Evolutionary conservation across 371 early-diverging fungal genomes (phyloP), one percentile per base, ranked within the genome.

Genomic region (Mortierella sp.): DNA sequence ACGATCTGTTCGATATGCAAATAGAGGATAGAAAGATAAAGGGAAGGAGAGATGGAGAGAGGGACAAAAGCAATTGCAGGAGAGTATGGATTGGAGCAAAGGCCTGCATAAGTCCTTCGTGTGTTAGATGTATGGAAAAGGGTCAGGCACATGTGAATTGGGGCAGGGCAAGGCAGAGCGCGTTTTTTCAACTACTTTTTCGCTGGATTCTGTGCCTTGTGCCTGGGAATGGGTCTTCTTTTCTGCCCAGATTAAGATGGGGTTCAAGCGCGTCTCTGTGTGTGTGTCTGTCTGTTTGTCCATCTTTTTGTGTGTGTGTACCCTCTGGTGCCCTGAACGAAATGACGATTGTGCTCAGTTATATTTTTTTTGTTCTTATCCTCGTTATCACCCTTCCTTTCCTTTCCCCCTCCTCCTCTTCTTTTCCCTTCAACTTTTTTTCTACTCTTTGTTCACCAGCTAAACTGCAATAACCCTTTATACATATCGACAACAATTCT

Each of bases 401-500:
- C 54, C 27, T 41, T 48, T 54, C 29, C 49, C 70, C 43, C 35
- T 70, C 46, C 14, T 10, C 70, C 38, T 60, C 41, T 71, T 32
- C 27, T 11, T 35, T n/a, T n/a, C 51, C 46, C 49, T 58, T 35
- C 71, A 11, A 11, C 18, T 21, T 70, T 27, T 32, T 21, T 27
- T 49, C 38, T 70, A 18, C 41, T 12, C 38, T 43, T 41, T 32
- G 27, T 48, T 18, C 49, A 68, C 41, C 27, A 56, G 27, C 56
- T 56, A 68, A 60, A 60, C 11, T 16, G 35, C 63, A 35, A 65
- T 29, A 51, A 44, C 51, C 29, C 46, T 63, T 38, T 29, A n/a
- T 63, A 14, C 60, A n/a, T 56, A 51, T 29, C 27, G 32, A 71
- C 72, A 48, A 56, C 72, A 58, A 44, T 75, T 51, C 77, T 77